Evolutionary conservation across 2,329 filamentous ascomycete species (phyloP), one percentile per base, ranked within the genome.

Genomic region (Pyricularia pennisetigena): DNA sequence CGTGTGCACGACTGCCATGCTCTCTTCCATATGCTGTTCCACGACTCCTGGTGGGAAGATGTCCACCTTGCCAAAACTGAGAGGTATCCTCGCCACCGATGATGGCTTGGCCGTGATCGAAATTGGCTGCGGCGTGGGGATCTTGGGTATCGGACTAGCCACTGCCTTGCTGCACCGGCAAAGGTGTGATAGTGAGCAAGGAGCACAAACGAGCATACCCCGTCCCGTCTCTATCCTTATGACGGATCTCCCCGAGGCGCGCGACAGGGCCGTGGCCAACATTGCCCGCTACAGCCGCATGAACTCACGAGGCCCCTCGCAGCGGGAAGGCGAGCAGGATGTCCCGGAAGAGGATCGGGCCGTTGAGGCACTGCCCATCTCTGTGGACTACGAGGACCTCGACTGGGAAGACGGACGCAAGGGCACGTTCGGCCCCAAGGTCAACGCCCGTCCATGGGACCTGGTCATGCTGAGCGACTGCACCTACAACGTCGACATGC

Each of bases 401-500:
- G 84, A 87, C 74, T 88, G 86, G 86, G 80, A 85, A 26, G 79
- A 84, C 35, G 85, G 82, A 0, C 75, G 78, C 30, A 69, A 75
- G 1, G 84, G 83, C 0, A 68, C 66, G 0, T 83, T 87, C 70
- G 82, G 82, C 0, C 71, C 76, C 0, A 73, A 78, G 28, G 79
- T 78, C 1, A 70, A 72, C n/a, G 75, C 78, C 0, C 76, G 74
- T 2, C 69, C 74, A 2, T 88, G 85, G 85, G 82, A 87, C 69
- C 75, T 87, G 5, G 73, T 86, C 64, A 78, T 86, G 67, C 76
- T 88, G 26, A 86, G 85, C 73, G 86, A 88, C 74, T 87, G 86
- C 79, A 87, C 85, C 0, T 88, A 88, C 78, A 88, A 88, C 70
- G 82, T 81, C 67, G 85, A 87, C 73, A 82, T 81, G 70, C 76